Percentiles rank a stretch among this genome's conserved stretches.
Evolutionary conservation across 1,284 basidiomycete species (phyloP).

Genomic region (Erythrobasidium hasegawianum): DNA sequence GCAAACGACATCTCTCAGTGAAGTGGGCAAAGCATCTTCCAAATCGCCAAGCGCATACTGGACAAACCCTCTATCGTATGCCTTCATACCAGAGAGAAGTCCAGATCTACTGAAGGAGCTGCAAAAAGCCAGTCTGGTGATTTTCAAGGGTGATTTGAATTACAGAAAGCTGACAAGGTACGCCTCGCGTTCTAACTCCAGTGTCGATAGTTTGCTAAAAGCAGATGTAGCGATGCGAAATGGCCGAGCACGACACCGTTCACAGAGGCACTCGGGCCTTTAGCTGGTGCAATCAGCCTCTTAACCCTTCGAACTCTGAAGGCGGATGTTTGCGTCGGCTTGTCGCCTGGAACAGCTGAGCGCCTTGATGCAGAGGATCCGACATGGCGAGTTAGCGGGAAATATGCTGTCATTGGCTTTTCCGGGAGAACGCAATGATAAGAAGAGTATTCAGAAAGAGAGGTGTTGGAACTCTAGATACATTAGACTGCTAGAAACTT

Average conservation of each 20-base stretch:
- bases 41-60: constrained; percentile 57
- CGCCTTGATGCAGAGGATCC: constrained; percentile 64
- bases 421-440: neutral
- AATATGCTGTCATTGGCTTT: constrained; percentile 57
- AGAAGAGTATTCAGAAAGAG: too few species aligned
- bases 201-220: neutral
- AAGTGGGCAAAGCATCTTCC: constrained; percentile 1
- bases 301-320: constrained; percentile 71
- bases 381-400: constrained; percentile 76
- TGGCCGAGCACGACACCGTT: constrained; percentile 86
- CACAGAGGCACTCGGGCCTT: constrained; percentile 66
- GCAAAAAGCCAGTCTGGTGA: constrained; percentile 67
- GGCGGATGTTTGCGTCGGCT: constrained; percentile 86
- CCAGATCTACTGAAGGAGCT: constrained; percentile 61
- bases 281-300: constrained; percentile 36
- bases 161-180: constrained; percentile 69
- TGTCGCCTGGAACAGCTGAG: constrained; percentile 62
- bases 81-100: constrained; percentile 65
- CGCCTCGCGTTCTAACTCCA: neutral
- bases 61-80: constrained; percentile 78
- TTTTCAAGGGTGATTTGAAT: constrained; percentile 96
- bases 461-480: too few species aligned
- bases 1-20: neutral
- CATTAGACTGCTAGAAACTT: too few species aligned
- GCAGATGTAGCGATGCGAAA: constrained; percentile 64